Conservation (phyloP, 1,284 basidiomycete species). For the Fomitopsis palustris region DNA sequence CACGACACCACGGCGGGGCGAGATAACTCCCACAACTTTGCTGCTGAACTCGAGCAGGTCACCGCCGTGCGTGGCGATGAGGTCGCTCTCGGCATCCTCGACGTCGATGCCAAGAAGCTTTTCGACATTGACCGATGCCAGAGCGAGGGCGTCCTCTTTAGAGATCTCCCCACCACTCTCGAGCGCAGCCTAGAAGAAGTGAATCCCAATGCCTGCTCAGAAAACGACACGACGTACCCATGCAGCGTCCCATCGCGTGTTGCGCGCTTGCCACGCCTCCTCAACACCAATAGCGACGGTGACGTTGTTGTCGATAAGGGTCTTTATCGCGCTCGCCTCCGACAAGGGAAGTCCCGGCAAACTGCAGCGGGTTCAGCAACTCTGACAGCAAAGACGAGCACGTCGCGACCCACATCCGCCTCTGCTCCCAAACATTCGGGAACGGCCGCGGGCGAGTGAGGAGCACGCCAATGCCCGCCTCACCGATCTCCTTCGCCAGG, state of each 20-base stretch:
- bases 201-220: no score
- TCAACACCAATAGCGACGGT: conserved; percentile 67
- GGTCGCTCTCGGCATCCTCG: conserved; percentile 27
- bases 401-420: conserved; percentile 39
- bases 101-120: conserved; percentile 44
- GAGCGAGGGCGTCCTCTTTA: conserved; percentile 50
- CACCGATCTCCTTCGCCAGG: conserved; percentile 71
- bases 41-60: conserved; percentile 35
- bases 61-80: conserved; percentile 40
- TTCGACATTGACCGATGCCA: conserved; percentile 61
- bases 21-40: conserved; percentile 46
- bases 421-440: conserved; percentile 55
- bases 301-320: conserved; percentile 64
- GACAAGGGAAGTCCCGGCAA: conserved; percentile 74
- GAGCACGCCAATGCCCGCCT: conserved; percentile 75
- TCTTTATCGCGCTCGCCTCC: conserved; percentile 58
- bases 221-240: conserved; percentile 36
- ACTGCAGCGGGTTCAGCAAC: conserved; percentile 22
- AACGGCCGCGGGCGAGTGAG: conserved; percentile 58
- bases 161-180: conserved; percentile 37
- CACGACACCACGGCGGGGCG: conserved; percentile 27
- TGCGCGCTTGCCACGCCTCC: conserved; percentile 53
- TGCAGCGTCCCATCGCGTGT: conserved; percentile 59
- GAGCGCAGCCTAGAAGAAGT: conserved; percentile 23
- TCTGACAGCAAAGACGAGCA: not conserved